phyloP scores from a whole-genome alignment of 768 basidiomycete genomes.

The Collybia mongolica region DNA sequence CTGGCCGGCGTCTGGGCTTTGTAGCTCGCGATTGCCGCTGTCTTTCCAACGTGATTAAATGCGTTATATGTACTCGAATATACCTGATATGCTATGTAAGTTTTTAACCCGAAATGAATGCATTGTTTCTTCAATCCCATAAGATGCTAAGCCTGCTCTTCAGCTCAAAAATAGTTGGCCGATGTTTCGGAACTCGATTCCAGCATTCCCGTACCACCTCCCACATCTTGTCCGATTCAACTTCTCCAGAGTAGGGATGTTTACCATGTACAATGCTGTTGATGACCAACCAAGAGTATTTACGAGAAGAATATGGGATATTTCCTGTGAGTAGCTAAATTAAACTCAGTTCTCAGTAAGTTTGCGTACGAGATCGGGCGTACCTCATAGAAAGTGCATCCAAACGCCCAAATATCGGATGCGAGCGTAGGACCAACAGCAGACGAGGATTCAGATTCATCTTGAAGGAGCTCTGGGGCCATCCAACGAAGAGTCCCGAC shows the following conservation, averaged over 20 bases:
- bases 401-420: constrained; percentile 34
- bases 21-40: too few relatives aligned
- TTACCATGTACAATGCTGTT: not conserved
- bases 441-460: not conserved
- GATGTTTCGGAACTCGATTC: not conserved
- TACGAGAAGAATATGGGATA: not conserved
- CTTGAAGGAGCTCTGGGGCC: constrained; percentile 25
- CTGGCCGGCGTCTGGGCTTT: too few relatives aligned
- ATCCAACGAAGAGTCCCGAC: constrained; percentile 30
- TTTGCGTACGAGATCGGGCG: not conserved
- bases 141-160: too few relatives aligned
- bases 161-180: not conserved
- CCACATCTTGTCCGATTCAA: not conserved
- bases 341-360: not conserved
- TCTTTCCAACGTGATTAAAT: too few relatives aligned
- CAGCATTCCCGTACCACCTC: not conserved
- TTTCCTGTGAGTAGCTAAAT: not conserved
- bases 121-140: too few relatives aligned
- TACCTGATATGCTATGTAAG: too few relatives aligned
- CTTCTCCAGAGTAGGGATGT: not conserved
- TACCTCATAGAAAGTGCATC: constrained; percentile 33
- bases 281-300: not conserved
- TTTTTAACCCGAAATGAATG: too few relatives aligned
- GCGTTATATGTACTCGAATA: too few relatives aligned
- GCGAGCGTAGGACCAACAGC: constrained; percentile 19